Conservation (phyloP, 2,329 filamentous ascomycete species). For the Clathrospora elynae region DNA sequence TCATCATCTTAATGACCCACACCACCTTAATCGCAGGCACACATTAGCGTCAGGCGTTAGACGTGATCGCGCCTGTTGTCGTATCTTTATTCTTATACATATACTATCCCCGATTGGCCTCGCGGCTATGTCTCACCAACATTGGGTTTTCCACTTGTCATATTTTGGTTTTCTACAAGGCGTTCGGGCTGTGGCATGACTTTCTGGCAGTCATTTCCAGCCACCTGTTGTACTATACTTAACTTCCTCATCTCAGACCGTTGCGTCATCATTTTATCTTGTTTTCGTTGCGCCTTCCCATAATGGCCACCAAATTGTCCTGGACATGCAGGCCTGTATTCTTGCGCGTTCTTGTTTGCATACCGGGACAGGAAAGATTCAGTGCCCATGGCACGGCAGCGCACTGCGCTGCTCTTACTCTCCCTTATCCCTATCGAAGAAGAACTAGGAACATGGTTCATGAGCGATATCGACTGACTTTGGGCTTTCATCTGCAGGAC, state of each 20-base stretch:
- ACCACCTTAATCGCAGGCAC: background rate
- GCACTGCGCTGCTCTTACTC: background rate
- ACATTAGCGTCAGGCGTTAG: background rate
- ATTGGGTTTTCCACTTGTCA: background rate
- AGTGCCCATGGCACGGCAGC: background rate
- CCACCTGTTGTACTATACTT: constrained; percentile 4
- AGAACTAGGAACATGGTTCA: too few species aligned
- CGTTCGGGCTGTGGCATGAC: background rate
- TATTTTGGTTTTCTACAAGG: constrained; percentile 1
- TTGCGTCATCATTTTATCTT: too few species aligned
- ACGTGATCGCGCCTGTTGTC: constrained; percentile 9
- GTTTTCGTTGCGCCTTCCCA: background rate
- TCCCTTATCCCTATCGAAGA: background rate
- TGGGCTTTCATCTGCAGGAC: too few species aligned
- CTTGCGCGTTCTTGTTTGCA: background rate
- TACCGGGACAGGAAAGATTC: background rate
- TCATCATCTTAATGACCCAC: constrained; percentile 2
- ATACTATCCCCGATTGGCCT: constrained; percentile 5
- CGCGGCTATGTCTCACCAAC: constrained; percentile 3
- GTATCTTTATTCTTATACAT: constrained; percentile 6
- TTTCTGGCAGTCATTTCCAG: constrained; percentile 3
- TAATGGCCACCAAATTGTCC: constrained; percentile 1
- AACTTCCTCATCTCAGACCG: too few species aligned
- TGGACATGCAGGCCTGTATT: background rate
- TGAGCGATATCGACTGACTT: too few species aligned